Evolutionary conservation across 169 alveolate genomes (phyloP).

Genomic region (Eimeria sp.): DNA sequence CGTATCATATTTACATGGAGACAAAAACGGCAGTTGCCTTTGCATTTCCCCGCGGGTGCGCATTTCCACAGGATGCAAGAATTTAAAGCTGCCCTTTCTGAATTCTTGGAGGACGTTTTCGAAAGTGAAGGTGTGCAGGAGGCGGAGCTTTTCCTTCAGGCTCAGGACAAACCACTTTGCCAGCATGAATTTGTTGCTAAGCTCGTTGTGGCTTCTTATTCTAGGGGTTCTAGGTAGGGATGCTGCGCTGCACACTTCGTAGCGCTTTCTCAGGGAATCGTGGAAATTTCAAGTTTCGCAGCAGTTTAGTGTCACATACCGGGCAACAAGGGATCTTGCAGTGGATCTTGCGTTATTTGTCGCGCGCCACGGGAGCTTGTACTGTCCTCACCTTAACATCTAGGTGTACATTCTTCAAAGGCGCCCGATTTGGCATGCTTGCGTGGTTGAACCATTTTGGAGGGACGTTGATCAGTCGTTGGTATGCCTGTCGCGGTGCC

Average conservation of each 20-base stretch:
- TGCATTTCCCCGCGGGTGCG: not conserved
- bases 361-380: not conserved
- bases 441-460: not conserved
- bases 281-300: not conserved
- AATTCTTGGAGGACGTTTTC: slow-evolving; percentile 71
- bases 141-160: slow-evolving; percentile 52
- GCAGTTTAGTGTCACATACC: not conserved
- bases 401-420: not conserved
- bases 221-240: slow-evolving; percentile 63
- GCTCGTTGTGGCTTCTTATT: slow-evolving; percentile 71
- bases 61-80: slow-evolving; percentile 36
- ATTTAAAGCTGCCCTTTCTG: slow-evolving; percentile 73
- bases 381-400: not conserved
- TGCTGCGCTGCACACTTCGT: not conserved
- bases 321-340: not conserved
- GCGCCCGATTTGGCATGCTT: not conserved
- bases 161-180: slow-evolving; percentile 73
- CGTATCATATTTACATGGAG: not conserved
- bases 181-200: slow-evolving; percentile 75
- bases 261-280: not conserved
- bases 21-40: not conserved
- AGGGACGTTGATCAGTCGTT: no score
- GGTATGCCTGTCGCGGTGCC: not conserved
- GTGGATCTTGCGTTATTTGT: not conserved
- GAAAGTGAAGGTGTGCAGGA: slow-evolving; percentile 69